Evolutionary conservation across 148 eudicot genomes (phyloP).

Genomic region (Vaccinium vitisidaea): DNA sequence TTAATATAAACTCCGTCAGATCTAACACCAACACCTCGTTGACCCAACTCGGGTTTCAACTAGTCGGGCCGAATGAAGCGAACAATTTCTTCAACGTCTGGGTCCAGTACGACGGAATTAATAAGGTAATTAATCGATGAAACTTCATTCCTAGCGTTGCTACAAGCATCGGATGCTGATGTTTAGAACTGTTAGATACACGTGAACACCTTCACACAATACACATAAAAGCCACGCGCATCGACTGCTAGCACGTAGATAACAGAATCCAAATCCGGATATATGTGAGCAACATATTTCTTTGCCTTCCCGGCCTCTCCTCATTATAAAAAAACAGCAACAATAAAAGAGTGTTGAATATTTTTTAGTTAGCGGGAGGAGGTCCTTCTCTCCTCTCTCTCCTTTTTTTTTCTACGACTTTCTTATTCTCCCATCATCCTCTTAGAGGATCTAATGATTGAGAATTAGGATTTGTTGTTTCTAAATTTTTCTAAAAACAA

Average conservation of each 20-base stretch:
- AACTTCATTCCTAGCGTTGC: not conserved
- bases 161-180: not conserved
- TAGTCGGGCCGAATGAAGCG: conserved; percentile 24
- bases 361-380: too few relatives aligned
- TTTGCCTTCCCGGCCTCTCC: not conserved
- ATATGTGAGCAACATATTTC: too few relatives aligned
- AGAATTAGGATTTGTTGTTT: too few relatives aligned
- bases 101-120: conserved; percentile 62
- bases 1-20: conserved; percentile 51
- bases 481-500: too few relatives aligned
- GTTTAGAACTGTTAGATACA: not conserved
- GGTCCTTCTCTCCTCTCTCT: too few relatives aligned
- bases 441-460: too few relatives aligned
- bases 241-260: too few relatives aligned
- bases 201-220: too few relatives aligned
- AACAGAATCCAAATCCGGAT: too few relatives aligned
- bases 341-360: not conserved
- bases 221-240: too few relatives aligned
- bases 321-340: not conserved
- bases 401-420: too few relatives aligned
- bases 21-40: conserved; percentile 36
- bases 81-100: conserved; percentile 60
- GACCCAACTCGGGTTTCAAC: conserved; percentile 33
- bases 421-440: too few relatives aligned
- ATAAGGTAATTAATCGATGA: conserved; percentile 14